Base-by-base conservation (phyloP, 768 basidiomycete species). In the Pisolithus microcarpus region DNA sequence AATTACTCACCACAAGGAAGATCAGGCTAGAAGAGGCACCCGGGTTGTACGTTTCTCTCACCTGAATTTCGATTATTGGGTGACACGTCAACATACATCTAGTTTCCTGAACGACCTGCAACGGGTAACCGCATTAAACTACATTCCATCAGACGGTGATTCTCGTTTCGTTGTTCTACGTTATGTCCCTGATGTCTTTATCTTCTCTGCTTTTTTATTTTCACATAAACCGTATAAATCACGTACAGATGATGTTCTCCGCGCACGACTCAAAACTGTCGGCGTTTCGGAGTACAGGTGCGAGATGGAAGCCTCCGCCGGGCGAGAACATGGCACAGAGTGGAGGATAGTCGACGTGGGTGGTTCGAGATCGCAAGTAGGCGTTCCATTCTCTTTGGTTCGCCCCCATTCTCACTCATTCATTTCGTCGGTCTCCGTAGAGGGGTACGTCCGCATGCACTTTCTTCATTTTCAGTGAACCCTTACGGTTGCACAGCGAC, bases 211-310 rank as follows among this genome's bases (percentile, higher is more conserved):
- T 26, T 26, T 26, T 26, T 26, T 26, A 23, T 26, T 34, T 34
- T 5, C 34, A 2, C 15, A 15, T 34, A 34, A 34, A 10, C 5
- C 16, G 1, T 34, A 15, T 34, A 34, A 34, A 10, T 15, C 16
- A 2, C 54, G n/a, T 1, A 28, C 50, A 75, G 78, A 80, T 52
- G 78, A 79, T 52, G 77, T 79, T 24, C 63, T 79, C 43, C 71
- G 66, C 49, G 78, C 78, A 7, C 72, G 78, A 23, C 63, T 79
- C 31, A 80, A 80, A 62, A 79, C 78, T 0, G 83, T 91, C 34
- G 87, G 87, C 8, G 86, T 88, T 7, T 82, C 84, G 3, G 87
- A 90, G 65, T 87, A 90, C 68, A 82, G 77, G 64, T 90, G 88
- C 56, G 81, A 87, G 69, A 87, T 90, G 83, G 87, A 77, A 58